A percentile compares a stretch with the other conserved stretches of the same genome.
phyloP scores from a whole-genome alignment of 208 protist species.

The Leishmania martiniquensis region DNA sequence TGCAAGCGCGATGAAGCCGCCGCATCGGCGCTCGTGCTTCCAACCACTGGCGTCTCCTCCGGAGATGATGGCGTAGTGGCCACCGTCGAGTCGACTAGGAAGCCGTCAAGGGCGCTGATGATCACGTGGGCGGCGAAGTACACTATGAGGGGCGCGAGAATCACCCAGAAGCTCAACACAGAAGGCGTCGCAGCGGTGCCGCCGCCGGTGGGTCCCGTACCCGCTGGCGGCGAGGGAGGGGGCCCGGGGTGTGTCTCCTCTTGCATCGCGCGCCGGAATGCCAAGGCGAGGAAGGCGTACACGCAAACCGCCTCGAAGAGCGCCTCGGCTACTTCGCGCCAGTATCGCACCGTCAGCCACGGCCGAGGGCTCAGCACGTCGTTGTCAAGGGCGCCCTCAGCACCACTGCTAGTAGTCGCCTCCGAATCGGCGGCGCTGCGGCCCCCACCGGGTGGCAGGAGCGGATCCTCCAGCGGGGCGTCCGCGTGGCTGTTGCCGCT shows the following conservation, averaged over 20 bases:
- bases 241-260: background rate
- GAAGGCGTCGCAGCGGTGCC: background rate
- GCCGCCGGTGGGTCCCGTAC: background rate
- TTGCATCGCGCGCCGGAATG: conserved; percentile 31
- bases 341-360: conserved; percentile 27
- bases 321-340: conserved; percentile 20
- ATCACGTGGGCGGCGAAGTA: conserved; percentile 25
- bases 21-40: background rate
- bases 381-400: background rate
- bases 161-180: conserved; percentile 53
- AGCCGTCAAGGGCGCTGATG: conserved; percentile 10
- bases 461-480: background rate
- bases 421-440: background rate
- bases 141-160: conserved; percentile 60
- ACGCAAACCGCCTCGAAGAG: conserved; percentile 46
- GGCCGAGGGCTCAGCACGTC: background rate
- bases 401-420: background rate
- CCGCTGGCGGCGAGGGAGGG: background rate
- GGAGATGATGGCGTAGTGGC: background rate
- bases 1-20: background rate
- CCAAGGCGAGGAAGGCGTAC: conserved; percentile 40
- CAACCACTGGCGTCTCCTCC: background rate
- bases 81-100: background rate
- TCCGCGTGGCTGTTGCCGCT: background rate
- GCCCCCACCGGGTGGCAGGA: background rate